These are phyloP conservation scores for Backusella tuberculispora DNA, from an alignment of 192 early-diverging fungal genomes.

Conservation along the genomic window DNA sequence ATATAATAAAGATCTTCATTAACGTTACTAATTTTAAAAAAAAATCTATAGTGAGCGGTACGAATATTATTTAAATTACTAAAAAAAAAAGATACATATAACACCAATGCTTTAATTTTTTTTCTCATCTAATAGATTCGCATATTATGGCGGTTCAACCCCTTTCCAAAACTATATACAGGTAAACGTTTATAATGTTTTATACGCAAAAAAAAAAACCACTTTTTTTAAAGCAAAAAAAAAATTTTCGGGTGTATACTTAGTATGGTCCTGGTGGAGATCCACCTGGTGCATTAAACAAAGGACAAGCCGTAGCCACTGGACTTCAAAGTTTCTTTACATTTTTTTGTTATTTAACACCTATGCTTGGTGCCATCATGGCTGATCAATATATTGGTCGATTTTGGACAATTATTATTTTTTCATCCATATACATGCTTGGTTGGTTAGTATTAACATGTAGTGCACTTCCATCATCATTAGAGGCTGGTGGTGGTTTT, in stretches of 20 bases:
- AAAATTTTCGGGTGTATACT: no score
- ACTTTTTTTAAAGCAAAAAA: no score
- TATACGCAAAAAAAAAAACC: no score
- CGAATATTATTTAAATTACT: no score
- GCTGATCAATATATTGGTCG: slow-evolving; percentile 71
- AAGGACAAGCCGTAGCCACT: slow-evolving; percentile 59
- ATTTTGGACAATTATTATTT: slow-evolving; percentile 71
- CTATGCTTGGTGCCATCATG: slow-evolving; percentile 59
- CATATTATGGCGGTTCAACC: slow-evolving; percentile 63
- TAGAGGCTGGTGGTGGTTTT: slow-evolving; percentile 55
- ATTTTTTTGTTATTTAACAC: slow-evolving; percentile 65
- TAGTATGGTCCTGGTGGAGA: slow-evolving; percentile 30
- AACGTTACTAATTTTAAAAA: neutral
- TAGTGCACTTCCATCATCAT: slow-evolving; percentile 59
- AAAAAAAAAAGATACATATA: neutral
- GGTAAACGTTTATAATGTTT: no score
- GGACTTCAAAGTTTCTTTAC: slow-evolving; percentile 62
- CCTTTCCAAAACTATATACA: slow-evolving; percentile 70
- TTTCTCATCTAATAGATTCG: slow-evolving; percentile 42
- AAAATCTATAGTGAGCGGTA: slow-evolving; percentile 24
- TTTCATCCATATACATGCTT: slow-evolving; percentile 64
- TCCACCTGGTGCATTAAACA: slow-evolving; percentile 51
- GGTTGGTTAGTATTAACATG: slow-evolving; percentile 64
- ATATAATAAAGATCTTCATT: neutral
- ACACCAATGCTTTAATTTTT: no score